Percentiles rank a stretch among this genome's conserved stretches.
These are phyloP conservation scores for Ustulina deusta DNA, from an alignment of 2,329 filamentous ascomycete species.

Conservation along the genomic window DNA sequence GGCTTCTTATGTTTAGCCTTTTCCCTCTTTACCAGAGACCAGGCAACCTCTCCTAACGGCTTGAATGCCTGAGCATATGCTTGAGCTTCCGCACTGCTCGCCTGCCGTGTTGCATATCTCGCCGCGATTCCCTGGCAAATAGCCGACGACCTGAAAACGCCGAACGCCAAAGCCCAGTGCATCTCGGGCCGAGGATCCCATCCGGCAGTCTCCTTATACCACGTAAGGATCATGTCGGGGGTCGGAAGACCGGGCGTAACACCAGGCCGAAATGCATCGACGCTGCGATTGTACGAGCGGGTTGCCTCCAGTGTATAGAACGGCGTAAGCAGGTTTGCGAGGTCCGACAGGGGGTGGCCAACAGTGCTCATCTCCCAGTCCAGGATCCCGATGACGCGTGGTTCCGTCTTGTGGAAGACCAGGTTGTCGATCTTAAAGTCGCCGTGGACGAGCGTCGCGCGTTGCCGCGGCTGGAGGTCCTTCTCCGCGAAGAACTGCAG, in stretches of 20 bases:
- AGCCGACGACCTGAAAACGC: constrained; percentile 69
- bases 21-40: constrained; percentile 76
- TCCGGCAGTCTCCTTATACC: constrained; percentile 72
- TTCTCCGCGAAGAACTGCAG: constrained; percentile 80
- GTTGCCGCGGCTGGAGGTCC: constrained; percentile 78
- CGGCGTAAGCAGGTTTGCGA: constrained; percentile 75
- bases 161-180: constrained; percentile 71
- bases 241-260: constrained; percentile 63
- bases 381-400: constrained; percentile 89
- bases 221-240: constrained; percentile 67
- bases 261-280: constrained; percentile 43
- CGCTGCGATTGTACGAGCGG: constrained; percentile 34
- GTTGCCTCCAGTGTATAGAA: constrained; percentile 41
- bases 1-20: constrained; percentile 65
- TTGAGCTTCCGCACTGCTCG: constrained; percentile 85
- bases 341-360: constrained; percentile 92
- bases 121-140: constrained; percentile 92
- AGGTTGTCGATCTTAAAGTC: constrained; percentile 97
- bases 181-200: constrained; percentile 72
- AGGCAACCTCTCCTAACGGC: constrained; percentile 82
- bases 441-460: constrained; percentile 85
- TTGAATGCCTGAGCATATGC: constrained; percentile 76
- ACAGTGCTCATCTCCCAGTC: constrained; percentile 99
- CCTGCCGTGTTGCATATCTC: constrained; percentile 84
- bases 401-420: constrained; percentile 89